These are phyloP conservation scores for Solanum tacnaense DNA, from an alignment of 257 asterid species.

Conservation along the genomic window DNA sequence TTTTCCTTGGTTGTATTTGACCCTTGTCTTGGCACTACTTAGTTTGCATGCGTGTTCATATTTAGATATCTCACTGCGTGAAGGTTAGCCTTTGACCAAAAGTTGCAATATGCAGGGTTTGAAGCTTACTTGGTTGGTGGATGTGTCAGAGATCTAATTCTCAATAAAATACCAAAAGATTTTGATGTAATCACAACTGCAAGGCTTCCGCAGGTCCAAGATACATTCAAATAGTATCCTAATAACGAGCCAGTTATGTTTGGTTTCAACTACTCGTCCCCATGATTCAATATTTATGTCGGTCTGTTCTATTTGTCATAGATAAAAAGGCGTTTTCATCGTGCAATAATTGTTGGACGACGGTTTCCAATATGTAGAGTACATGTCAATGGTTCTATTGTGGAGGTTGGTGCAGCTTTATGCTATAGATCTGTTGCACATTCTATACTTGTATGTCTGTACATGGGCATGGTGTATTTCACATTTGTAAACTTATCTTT, in stretches of 20 bases:
- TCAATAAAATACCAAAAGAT: slow-evolving; percentile 77
- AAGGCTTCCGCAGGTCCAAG: slow-evolving; percentile 45
- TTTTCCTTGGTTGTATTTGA: neutral
- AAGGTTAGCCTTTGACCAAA: neutral
- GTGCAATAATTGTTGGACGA: slow-evolving; percentile 52
- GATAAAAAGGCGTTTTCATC: slow-evolving; percentile 40
- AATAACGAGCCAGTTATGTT: neutral
- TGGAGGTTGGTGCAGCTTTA: slow-evolving; percentile 57
- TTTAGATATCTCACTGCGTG: neutral
- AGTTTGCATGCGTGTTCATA: neutral
- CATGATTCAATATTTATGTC: neutral
- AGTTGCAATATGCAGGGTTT: slow-evolving; percentile 36
- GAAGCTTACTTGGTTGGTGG: slow-evolving; percentile 96
- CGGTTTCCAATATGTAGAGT: slow-evolving; percentile 86
- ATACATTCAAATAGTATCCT: neutral
- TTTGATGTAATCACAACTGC: slow-evolving; percentile 85
- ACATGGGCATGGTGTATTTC: neutral
- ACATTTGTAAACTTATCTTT: neutral
- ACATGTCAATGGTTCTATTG: slow-evolving; percentile 28
- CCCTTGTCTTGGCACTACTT: neutral
- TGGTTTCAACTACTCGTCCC: neutral
- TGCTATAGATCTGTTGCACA: neutral
- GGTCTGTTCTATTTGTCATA: slow-evolving; percentile 15
- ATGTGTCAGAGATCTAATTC: slow-evolving; percentile 87
- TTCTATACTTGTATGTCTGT: neutral